Base-by-base conservation (phyloP, 768 basidiomycete species). In the Cubamyces lactineus region DNA sequence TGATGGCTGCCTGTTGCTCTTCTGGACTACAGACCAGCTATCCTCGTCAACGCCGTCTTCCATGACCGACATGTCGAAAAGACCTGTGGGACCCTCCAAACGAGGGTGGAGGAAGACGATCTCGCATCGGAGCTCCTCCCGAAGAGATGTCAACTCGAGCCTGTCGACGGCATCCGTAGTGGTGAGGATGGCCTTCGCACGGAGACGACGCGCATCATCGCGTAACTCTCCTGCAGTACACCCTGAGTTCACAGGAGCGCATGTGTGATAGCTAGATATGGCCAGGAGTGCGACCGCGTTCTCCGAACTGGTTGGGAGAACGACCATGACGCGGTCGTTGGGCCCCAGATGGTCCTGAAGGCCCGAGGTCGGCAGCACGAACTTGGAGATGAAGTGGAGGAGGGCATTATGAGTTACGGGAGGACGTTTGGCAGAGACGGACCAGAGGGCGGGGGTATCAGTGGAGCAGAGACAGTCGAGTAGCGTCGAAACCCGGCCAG, bases 241-340 rank as follows among this genome's bases (percentile, higher is more conserved):
- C 47, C 73, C 77, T 11, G 79, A 74, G 66, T 82, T 82, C 38
- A 82, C 77, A 1, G 80, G 81, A 5, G 79, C 80, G 55, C 78
- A 79, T 19, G 80, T 78, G 69, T 81, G 78, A 63, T 81, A 81
- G 53, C 62, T 67, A 12, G 77, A 72, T 15, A 82, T 61, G 1
- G 80, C 74, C 47, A 81, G 74, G n/a, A 82, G 68, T 2, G 80
- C 80, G 11, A 81, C 67, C 0, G 80, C 81, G 52, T 79, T 81
- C 64, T 80, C 78, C 19, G 80, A 78, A 8, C 80, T 79, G 12
- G 79, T 77, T 8, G 80, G 79, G 5, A 81, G 71, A 3, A 73
- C 77, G 54, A 80, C 69, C 73, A 82, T 78, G 58, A 82, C 73
- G 12, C 81, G 75, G 69, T 81, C 79, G 66, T 81, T 82, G 12